phyloP scores from a whole-genome alignment of 139 green algal genomes.

The Tetradesmus lagerheimii region DNA sequence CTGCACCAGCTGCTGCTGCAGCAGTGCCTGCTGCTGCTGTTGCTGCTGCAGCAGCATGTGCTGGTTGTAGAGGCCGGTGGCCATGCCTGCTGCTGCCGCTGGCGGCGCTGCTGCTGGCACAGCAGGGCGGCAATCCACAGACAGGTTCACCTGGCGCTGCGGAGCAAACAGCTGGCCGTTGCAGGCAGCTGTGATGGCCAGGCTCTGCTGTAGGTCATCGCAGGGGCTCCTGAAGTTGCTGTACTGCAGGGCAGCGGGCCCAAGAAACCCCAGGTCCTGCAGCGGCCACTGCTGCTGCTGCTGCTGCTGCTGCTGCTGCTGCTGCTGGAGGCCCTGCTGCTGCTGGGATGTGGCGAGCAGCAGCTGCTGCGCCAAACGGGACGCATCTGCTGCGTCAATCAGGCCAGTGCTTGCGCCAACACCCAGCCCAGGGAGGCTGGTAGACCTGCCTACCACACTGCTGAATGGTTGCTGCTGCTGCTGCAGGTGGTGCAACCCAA shows the following conservation, averaged over 20 bases:
- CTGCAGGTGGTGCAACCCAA: neutral
- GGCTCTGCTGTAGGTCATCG: neutral
- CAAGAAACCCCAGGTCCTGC: neutral
- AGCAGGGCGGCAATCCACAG: neutral
- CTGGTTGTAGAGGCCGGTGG: neutral
- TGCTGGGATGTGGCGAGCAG: neutral
- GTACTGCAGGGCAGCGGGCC: neutral
- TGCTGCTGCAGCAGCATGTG: neutral
- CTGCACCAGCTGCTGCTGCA: slow-evolving; percentile 13
- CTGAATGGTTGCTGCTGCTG: neutral
- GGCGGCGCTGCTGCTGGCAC: neutral
- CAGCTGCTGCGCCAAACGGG: neutral
- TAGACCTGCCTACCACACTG: neutral
- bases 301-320: slow-evolving; percentile 9
- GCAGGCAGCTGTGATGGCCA: neutral
- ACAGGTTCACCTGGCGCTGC: neutral
- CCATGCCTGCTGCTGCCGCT: neutral
- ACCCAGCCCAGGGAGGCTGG: neutral
- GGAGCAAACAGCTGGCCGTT: neutral
- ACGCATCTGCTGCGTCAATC: neutral
- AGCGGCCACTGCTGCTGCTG: neutral
- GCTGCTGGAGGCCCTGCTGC: neutral
- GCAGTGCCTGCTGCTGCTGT: neutral
- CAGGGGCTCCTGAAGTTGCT: neutral
- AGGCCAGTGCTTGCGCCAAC: neutral